phyloP scores from a whole-genome alignment of 257 asterid genomes.

The Henckelia pumila region DNA sequence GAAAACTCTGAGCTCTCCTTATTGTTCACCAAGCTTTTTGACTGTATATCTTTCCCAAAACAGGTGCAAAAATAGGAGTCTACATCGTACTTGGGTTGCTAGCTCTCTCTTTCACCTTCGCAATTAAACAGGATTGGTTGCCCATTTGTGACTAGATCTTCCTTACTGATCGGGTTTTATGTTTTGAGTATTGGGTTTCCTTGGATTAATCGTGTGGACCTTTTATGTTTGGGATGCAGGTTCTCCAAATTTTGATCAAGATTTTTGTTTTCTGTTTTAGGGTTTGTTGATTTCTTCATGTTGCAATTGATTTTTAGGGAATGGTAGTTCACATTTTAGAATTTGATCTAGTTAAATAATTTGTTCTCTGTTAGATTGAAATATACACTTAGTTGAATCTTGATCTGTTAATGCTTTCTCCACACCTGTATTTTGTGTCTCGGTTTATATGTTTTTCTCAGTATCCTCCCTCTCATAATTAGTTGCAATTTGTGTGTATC shows the following conservation, averaged over 20 bases:
- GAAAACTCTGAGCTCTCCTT: conserved; percentile 3
- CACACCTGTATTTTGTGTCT: no score
- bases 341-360: conserved; percentile 9
- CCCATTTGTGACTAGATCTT: conserved; percentile 5
- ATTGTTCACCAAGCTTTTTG: conserved; percentile 21
- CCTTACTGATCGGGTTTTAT: neutral
- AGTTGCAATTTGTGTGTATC: no score
- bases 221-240: conserved; percentile 2
- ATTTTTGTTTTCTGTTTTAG: conserved; percentile 4
- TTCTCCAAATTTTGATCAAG: conserved; percentile 3
- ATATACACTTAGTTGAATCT: neutral
- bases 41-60: no score
- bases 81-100: no score
- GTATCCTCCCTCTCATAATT: no score
- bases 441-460: no score
- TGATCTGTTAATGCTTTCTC: no score
- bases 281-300: neutral
- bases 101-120: conserved; percentile 14
- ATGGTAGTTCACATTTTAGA: neutral
- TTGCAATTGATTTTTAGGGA: conserved; percentile 11
- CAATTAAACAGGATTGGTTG: no score
- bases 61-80: no score
- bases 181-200: neutral
- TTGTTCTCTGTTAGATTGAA: neutral
- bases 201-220: conserved; percentile 22